Percentiles rank a stretch among this genome's conserved stretches.
phyloP scores from a whole-genome alignment of 495 filamentous ascomycete genomes.

The Tuber umbilicatum region DNA sequence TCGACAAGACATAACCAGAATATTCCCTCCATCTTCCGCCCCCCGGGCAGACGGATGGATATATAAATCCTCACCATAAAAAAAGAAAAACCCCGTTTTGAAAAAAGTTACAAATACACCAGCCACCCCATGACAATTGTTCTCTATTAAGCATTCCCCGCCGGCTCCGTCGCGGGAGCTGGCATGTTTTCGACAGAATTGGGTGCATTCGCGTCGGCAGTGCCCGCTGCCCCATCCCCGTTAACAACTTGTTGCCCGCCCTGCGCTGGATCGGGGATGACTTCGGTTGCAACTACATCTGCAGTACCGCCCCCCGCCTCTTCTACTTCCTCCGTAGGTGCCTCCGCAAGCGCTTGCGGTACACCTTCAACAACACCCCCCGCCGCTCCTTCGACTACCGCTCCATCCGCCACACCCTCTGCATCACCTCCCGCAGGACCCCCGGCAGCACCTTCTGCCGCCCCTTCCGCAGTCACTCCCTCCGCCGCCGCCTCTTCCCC shows the following conservation, averaged over 20 bases:
- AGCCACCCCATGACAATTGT: not conserved
- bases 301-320: not conserved
- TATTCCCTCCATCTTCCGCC: not conserved
- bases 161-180: not conserved
- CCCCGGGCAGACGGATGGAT: not conserved
- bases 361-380: not conserved
- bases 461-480: not conserved
- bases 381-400: not conserved
- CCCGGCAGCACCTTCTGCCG: not conserved
- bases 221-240: not conserved
- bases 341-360: not conserved
- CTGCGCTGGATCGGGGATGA: not conserved
- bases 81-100: not conserved
- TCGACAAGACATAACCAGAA: not conserved
- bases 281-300: not conserved
- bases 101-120: not conserved
- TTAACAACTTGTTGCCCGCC: not conserved
- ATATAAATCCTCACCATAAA: not conserved
- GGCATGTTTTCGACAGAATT: not conserved
- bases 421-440: not conserved
- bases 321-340: not conserved
- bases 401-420: not conserved
- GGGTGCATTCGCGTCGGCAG: not conserved
- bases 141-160: not conserved
- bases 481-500: not conserved